phyloP scores from a whole-genome alignment of 2,329 filamentous ascomycete species.

The Xylariomycetidae sp. region DNA sequence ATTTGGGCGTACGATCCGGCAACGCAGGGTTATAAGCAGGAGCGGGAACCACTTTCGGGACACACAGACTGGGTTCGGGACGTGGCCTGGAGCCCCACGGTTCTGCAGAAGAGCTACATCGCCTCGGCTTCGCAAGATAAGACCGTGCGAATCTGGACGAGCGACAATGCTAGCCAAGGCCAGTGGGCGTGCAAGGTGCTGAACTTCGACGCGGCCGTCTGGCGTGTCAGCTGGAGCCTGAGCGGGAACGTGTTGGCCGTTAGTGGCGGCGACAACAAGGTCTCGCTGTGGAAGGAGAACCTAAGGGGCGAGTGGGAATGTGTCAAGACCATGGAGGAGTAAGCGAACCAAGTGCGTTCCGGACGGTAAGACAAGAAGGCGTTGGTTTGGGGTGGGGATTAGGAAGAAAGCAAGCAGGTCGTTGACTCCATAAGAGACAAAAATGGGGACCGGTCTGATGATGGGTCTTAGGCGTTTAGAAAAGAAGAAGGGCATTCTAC shows the following conservation, averaged over 20 bases:
- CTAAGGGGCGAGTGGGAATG: conserved; percentile 94
- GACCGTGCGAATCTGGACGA: conserved; percentile 96
- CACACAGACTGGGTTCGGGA: conserved; percentile 97
- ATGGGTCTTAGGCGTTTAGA: no score
- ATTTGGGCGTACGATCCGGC: conserved; percentile 78
- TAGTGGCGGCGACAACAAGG: conserved; percentile 91
- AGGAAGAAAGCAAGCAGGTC: no score
- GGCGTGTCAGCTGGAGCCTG: conserved; percentile 96
- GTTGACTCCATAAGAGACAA: no score
- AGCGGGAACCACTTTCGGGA: conserved; percentile 64
- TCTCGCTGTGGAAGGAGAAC: conserved; percentile 98
- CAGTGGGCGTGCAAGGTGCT: conserved; percentile 85
- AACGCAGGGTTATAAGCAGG: conserved; percentile 57
- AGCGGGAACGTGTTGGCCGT: conserved; percentile 95
- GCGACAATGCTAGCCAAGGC: conserved; percentile 58
- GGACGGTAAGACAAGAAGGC: no score
- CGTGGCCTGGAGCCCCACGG: conserved; percentile 93
- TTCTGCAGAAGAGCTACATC: conserved; percentile 94
- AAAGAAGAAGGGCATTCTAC: conserved; percentile 8
- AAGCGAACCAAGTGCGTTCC: conserved; percentile 21
- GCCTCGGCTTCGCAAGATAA: conserved; percentile 94
- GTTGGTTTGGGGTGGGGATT: no score
- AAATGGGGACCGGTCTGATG: no score
- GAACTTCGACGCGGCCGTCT: conserved; percentile 82
- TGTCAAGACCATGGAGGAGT: conserved; percentile 95